Conservation (phyloP, 2,329 filamentous ascomycete species). For the Pseudocercospora crystallina region DNA sequence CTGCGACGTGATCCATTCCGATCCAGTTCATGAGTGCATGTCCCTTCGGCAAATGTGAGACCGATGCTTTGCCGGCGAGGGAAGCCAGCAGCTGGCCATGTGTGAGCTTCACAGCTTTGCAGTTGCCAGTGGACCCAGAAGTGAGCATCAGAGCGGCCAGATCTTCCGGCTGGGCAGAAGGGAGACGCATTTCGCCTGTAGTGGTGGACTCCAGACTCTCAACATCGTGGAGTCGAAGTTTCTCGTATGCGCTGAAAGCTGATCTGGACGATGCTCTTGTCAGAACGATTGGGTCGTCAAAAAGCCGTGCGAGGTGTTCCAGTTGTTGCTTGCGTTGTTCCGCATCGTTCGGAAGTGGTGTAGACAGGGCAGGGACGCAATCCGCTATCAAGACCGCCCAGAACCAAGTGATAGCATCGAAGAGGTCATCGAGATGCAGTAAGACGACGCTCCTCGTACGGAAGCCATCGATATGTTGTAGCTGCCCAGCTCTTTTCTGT, state of each 20-base stretch:
- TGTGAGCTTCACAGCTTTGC: constrained; percentile 29
- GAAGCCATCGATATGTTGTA: neutral
- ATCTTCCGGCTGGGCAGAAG: constrained; percentile 20
- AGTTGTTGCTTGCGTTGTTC: constrained; percentile 34
- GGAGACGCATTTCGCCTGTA: neutral
- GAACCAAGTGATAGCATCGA: constrained; percentile 44
- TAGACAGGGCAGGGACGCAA: constrained; percentile 40
- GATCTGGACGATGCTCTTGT: constrained; percentile 6
- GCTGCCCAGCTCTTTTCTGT: neutral
- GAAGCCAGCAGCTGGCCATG: constrained; percentile 26
- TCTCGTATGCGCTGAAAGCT: neutral
- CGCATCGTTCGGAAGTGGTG: constrained; percentile 33
- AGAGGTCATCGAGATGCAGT: constrained; percentile 38
- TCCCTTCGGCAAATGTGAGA: neutral
- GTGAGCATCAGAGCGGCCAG: constrained; percentile 21
- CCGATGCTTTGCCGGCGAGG: constrained; percentile 8
- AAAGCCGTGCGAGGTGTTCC: constrained; percentile 18
- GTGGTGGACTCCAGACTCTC: neutral
- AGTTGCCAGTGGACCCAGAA: constrained; percentile 20
- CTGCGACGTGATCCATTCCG: constrained; percentile 55
- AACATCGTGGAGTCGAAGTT: neutral
- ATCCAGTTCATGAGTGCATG: constrained; percentile 48
- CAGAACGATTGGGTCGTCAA: constrained; percentile 4
- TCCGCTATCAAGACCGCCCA: constrained; percentile 41
- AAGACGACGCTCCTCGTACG: neutral